Conservation (phyloP, 129 eudicot genomes). For the Helianthus annuus region DNA sequence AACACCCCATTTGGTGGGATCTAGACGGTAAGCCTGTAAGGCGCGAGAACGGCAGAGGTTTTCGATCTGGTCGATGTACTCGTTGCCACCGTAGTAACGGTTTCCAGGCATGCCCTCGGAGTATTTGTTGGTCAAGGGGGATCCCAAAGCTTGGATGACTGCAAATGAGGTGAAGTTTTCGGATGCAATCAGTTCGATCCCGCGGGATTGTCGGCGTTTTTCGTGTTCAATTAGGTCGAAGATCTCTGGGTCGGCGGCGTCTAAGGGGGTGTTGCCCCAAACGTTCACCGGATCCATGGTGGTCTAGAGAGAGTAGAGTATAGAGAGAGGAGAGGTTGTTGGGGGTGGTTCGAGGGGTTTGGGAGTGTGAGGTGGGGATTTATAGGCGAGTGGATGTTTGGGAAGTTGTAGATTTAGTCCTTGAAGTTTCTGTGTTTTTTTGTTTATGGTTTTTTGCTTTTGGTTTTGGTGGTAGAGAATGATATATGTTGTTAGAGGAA, state of each 20-base stretch:
- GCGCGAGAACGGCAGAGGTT: constrained; percentile 81
- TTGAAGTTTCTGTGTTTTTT: background rate
- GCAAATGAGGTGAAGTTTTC: constrained; percentile 99
- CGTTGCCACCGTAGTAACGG: constrained; percentile 98
- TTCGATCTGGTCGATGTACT: constrained; percentile 82
- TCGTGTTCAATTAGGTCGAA: constrained; percentile 89
- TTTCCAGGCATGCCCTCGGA: constrained; percentile 98
- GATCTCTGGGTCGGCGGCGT: constrained; percentile 78
- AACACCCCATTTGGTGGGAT: constrained; percentile 88
- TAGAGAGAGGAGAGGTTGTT: background rate
- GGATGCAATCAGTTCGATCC: constrained; percentile 96
- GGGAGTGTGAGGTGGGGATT: constrained; percentile 30
- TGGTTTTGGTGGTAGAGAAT: background rate
- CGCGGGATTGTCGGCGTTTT: constrained; percentile 85
- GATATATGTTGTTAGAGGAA: too few relatives aligned
- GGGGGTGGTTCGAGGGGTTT: constrained; percentile 32
- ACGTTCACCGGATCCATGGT: constrained; percentile 77
- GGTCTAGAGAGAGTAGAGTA: background rate
- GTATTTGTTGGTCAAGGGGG: constrained; percentile 87
- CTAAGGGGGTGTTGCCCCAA: constrained; percentile 79
- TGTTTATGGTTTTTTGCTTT: background rate
- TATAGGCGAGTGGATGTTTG: constrained; percentile 12
- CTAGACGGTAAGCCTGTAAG: constrained; percentile 62
- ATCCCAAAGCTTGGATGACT: constrained; percentile 91
- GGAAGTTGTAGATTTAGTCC: background rate